Base-by-base conservation (phyloP, 2,329 filamentous ascomycete genomes). In the Mycosphaerella sp. region DNA sequence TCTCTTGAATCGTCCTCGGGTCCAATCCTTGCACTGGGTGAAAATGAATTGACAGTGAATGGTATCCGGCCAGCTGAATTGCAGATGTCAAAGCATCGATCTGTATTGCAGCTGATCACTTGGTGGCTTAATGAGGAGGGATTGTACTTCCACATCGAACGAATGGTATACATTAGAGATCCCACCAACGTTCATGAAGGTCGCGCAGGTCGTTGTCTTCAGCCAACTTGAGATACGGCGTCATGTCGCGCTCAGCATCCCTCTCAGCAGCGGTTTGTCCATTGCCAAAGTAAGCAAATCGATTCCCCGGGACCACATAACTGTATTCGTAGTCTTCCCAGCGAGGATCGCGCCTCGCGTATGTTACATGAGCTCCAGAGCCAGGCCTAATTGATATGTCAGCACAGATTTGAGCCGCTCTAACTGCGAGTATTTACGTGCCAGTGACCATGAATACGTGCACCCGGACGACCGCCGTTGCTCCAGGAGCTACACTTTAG, bases 141-240 rank as follows among this genome's bases (percentile, higher is more conserved):
- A 6, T 29, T 29, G 26, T 29, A 29, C 42, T 29, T 29, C 42
- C 17, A 44, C 17, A 26, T 10, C 42, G 23, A 26, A 44, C 29
- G 7, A 44, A 29, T 7, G 9, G 6, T 44, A 29, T 26, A 26
- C 17, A 44, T 45, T 46, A 60, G 31, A 58, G 51, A 36, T 60
- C 58, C 58, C 58, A 87, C 85, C 85, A 89, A 14, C 76, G 76
- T 73, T 89, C 86, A 66, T 88, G 80, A 48, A 86, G 66, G 43
- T 80, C 76, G 59, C 76, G 75, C 57, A 89, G 68, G 64, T 87
- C 81, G 40, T 83, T 73, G 34, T 79, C 73, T 36, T 74, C 75
- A 0, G 79, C 79, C 31, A 76, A 62, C 59, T 72, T 78, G 52
- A 89, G 67, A 74, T 88, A 87, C 8, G 78, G 72, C 9, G 82